A percentile compares a stretch with the other conserved stretches of the same genome.
Evolutionary conservation across 495 filamentous ascomycete genomes (phyloP).

Genomic region (Trichoderma erinaceum): DNA sequence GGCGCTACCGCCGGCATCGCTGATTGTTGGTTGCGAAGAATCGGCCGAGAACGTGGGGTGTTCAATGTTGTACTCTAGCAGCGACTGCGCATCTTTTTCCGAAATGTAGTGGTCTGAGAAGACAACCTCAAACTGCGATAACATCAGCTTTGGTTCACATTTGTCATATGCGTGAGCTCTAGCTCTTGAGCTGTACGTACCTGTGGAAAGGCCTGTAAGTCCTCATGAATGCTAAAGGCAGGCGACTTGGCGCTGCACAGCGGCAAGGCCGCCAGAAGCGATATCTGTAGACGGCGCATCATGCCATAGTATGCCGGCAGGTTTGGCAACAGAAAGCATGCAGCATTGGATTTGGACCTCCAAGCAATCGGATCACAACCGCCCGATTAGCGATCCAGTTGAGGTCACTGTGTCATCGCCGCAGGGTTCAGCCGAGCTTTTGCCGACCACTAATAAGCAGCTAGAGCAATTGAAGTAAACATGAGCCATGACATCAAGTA

Average conservation of each 20-base stretch:
- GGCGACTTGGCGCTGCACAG: conserved; percentile 39
- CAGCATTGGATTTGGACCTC: neutral
- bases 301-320: conserved; percentile 26
- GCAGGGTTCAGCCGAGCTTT: conserved; percentile 1
- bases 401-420: conserved; percentile 11
- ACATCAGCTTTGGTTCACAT: neutral
- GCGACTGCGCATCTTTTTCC: conserved; percentile 58
- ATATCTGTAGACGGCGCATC: conserved; percentile 43
- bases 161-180: conserved; percentile 15
- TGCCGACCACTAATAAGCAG: neutral
- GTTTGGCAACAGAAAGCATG: neutral
- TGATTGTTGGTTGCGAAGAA: conserved; percentile 30
- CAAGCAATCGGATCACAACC: neutral
- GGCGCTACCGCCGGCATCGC: conserved; percentile 22
- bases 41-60: conserved; percentile 31
- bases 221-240: conserved; percentile 67
- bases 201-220: conserved; percentile 87
- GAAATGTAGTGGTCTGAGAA: conserved; percentile 71
- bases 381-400: neutral
- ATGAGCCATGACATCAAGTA: neutral
- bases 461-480: neutral
- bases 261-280: conserved; percentile 37
- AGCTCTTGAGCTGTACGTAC: conserved; percentile 39
- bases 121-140: conserved; percentile 66
- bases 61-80: conserved; percentile 37